Base-by-base conservation (phyloP, 768 basidiomycete genomes). In the Lanmaoa rubissima region DNA sequence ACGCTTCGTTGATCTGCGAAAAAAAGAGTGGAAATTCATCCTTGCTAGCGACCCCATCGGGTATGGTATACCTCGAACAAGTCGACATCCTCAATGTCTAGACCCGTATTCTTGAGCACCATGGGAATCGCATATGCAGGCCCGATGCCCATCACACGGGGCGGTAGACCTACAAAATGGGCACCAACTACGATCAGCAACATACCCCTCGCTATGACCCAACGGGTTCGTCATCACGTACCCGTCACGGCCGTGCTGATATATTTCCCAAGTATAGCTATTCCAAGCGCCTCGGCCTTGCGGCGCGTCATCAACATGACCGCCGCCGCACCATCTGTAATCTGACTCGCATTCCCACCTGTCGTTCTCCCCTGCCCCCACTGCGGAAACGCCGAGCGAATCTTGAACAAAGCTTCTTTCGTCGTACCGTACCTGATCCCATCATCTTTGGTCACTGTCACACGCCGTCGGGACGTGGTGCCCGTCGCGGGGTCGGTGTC, bases 111-210 rank as follows among this genome's bases (percentile, higher is more conserved):
- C 62, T 84, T 77, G 40, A 96, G 76, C 13, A 81, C 90, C 72
- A 80, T 82, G 19, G 89, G 92, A 64, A 98, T 94, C 12, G 95
- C 94, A 63, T 81, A 82, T 0, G 81, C 78, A 3, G 95, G 95
- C 1, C 92, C 94, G 66, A 95, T 79, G 48, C 91, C 91, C 92
- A 94, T 94, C 43, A 94, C 80, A 21, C 91, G 83, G 1, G 93
- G 93, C 2, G 88, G 79, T 14, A 86, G 75, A 51, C 90, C 89
- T 83, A 54, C 21, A 4, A 36, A 36, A 44, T 5, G 32, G 14
- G 36, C 24, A 40, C 17, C 34, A 32, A 35, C 12, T 1, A 16
- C 24, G 11, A 38, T 60, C 49, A 60, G 40, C 7, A 49, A 49
- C 34, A n/a, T 21, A 24, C 8, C 14, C 10, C 4, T 43, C 40